Base-by-base conservation (phyloP, 345 rosid species). In the Theobroma cacao region DNA sequence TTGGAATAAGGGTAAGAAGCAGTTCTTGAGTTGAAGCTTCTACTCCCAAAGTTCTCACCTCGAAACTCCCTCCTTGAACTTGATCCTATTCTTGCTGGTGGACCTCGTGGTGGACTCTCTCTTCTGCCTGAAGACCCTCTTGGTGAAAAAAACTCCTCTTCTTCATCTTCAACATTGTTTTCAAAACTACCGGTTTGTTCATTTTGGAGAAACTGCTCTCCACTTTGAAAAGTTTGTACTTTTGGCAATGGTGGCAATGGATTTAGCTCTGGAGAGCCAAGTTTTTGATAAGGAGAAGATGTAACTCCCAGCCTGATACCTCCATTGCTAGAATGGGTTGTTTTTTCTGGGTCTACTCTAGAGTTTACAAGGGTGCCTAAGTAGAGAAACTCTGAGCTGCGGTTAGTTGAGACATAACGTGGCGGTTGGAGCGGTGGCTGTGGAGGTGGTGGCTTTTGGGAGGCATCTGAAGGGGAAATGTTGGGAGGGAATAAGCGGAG, bases 91-190 rank as follows among this genome's bases (percentile, higher is more conserved):
- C 72, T 50, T 59, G 22, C 83, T 84, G 73, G 85, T 45, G n/a
- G n/a, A n/a, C n/a, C n/a, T n/a, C n/a, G n/a, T n/a, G 79, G 76
- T 18, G 81, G 82, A 67, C 84, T 86, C 65, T 88, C 95, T 72
- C 77, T 88, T n/a, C 84, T 84, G 20, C 86, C 92, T 0, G 94
- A 87, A 34, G 99, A 94, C 4, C 95, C 97, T 82, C 97, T 88
- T 0, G 99, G 99, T 0, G 99, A 96, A 77, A 83, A 94, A 80
- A 94, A 96, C 83, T 90, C 93, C 13, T 96, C 99, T n/a, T 92
- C 92, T 1, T 89, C 98, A 0, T 79, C 87, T 2, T 89, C 92
- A 5, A 72, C 67, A 20, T 75, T 80, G 65, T 72, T 80, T 59
- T 77, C 79, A 66, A 75, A 75, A 75, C 82, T 60, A 31, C 81